These are phyloP conservation scores for Firmiana major DNA, from an alignment of 345 rosid genomes.

Conservation along the genomic window DNA sequence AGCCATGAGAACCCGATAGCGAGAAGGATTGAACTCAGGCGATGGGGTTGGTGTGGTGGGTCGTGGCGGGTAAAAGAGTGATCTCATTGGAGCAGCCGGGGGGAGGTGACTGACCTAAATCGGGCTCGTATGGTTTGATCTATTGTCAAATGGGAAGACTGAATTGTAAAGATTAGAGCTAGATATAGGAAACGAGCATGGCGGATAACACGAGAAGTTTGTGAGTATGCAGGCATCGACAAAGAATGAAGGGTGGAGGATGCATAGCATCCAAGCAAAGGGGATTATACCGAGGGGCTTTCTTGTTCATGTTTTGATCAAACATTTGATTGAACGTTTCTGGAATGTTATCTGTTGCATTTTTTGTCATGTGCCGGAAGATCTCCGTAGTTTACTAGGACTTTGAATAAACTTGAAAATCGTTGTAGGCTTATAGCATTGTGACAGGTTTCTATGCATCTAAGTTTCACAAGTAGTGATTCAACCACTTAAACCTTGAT, in stretches of 20 bases:
- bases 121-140: background rate
- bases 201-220: slow-evolving; percentile 15
- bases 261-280: background rate
- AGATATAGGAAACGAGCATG: background rate
- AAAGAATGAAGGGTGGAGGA: slow-evolving; percentile 3
- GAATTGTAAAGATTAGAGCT: background rate
- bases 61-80: slow-evolving; percentile 14
- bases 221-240: slow-evolving; percentile 24
- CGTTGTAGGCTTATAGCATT: background rate
- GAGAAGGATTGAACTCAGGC: background rate
- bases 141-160: slow-evolving; percentile 16
- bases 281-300: background rate
- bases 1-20: slow-evolving; percentile 24
- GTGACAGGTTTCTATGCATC: background rate
- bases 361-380: background rate
- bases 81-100: slow-evolving; percentile 27
- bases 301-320: slow-evolving; percentile 15
- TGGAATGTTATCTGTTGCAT: slow-evolving; percentile 14
- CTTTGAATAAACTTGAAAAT: background rate
- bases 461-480: background rate
- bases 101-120: background rate
- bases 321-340: slow-evolving; percentile 7
- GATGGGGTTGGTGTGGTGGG: slow-evolving; percentile 3
- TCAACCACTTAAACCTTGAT: background rate
- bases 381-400: background rate